Percentiles rank a stretch among this genome's conserved stretches.
Evolutionary conservation across 1,284 basidiomycete genomes (phyloP).

Genomic region (Ustilago curta): DNA sequence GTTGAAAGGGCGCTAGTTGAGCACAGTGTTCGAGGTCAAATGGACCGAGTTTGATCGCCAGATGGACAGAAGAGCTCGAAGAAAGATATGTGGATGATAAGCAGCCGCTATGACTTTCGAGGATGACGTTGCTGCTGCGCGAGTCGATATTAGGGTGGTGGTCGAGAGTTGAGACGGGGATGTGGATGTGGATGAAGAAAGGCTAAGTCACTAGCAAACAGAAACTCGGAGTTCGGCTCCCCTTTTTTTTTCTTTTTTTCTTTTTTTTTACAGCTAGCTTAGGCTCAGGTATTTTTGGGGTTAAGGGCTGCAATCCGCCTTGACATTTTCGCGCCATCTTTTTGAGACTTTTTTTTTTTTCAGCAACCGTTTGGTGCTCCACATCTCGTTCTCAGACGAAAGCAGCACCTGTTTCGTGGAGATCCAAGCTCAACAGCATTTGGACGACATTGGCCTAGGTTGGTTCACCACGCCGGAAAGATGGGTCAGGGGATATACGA

Average conservation of each 20-base stretch:
- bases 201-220: constrained; percentile 5
- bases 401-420: not conserved
- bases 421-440: not conserved
- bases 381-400: not conserved
- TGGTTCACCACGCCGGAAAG: not conserved
- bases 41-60: not conserved
- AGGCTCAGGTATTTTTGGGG: not conserved
- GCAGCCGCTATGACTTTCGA: no score
- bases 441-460: not conserved
- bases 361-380: not conserved
- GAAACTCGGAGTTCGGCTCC: constrained; percentile 9
- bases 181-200: not conserved
- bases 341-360: not conserved
- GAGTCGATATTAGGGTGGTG: not conserved
- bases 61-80: not conserved
- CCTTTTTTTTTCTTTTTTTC: not conserved
- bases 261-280: not conserved
- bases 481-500: constrained; percentile 20
- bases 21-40: not conserved
- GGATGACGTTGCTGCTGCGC: no score
- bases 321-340: not conserved
- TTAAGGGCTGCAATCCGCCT: no score
- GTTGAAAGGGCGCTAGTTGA: not conserved
- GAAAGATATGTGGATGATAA: not conserved
- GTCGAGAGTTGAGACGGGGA: not conserved